phyloP scores from a whole-genome alignment of 345 rosid genomes.

The Gossypium raimondii region DNA sequence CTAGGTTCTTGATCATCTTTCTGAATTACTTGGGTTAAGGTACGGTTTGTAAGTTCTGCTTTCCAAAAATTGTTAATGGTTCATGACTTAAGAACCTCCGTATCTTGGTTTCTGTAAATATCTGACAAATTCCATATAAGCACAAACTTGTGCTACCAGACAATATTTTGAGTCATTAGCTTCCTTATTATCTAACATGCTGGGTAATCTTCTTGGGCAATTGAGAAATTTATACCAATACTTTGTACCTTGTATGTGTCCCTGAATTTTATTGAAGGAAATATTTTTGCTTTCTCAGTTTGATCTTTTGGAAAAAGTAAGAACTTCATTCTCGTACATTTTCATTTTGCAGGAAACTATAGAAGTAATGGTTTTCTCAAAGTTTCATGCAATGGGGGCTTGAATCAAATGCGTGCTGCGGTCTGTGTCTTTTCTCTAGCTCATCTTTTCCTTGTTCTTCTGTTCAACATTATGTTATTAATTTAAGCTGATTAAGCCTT shows the following conservation, averaged over 20 bases:
- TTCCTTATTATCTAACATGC: neutral
- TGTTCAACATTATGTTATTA: slow-evolving; percentile 18
- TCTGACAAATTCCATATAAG: neutral
- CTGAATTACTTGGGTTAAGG: neutral
- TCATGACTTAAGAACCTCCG: neutral
- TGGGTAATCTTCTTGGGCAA: neutral
- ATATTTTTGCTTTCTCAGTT: neutral
- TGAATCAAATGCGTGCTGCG: slow-evolving; percentile 97
- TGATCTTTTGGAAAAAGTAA: neutral
- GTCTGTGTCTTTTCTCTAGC: slow-evolving; percentile 42
- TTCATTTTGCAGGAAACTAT: slow-evolving; percentile 53
- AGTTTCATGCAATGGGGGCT: slow-evolving; percentile 85
- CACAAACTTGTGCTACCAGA: neutral
- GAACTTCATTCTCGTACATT: slow-evolving; percentile 10
- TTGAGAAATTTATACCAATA: neutral
- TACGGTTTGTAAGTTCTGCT: neutral
- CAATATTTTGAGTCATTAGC: neutral
- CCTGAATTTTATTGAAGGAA: neutral
- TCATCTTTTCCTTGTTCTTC: slow-evolving; percentile 13
- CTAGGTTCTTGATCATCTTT: neutral
- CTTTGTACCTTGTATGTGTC: neutral
- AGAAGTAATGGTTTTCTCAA: slow-evolving; percentile 71
- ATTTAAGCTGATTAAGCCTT: slow-evolving; percentile 19
- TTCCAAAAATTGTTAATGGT: neutral
- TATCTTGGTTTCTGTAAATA: slow-evolving; percentile 5